A percentile compares a stretch with the other conserved stretches of the same genome.
These are phyloP conservation scores for Lactarius vividus DNA, from an alignment of 768 basidiomycete genomes.

Conservation along the genomic window DNA sequence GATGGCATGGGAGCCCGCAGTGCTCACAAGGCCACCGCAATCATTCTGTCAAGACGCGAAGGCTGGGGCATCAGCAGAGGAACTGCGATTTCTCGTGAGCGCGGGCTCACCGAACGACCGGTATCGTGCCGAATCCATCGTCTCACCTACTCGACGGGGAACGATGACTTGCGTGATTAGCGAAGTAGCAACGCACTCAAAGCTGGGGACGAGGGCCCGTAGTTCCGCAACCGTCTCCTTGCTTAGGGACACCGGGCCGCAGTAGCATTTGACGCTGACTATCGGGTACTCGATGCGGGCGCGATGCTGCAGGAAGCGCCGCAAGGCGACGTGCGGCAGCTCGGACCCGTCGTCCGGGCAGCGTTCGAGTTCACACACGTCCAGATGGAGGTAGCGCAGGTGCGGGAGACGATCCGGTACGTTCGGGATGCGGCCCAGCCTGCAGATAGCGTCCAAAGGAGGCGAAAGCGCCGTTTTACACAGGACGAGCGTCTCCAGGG, in stretches of 20 bases:
- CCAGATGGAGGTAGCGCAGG: constrained; percentile 3
- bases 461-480: neutral
- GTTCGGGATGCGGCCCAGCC: constrained; percentile 1
- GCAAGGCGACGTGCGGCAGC: neutral
- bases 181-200: constrained; percentile 4
- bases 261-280: constrained; percentile 7
- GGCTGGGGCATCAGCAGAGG: neutral
- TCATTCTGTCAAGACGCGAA: neutral
- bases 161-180: neutral
- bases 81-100: neutral
- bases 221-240: constrained; percentile 3
- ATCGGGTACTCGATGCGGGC: constrained; percentile 1
- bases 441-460: neutral
- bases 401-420: constrained; percentile 14
- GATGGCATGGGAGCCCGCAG: neutral
- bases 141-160: constrained; percentile 5
- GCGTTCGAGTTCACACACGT: constrained; percentile 1
- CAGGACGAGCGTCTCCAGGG: constrained; percentile 1
- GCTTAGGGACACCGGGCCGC: constrained; percentile 12
- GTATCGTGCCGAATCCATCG: constrained; percentile 4
- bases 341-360: constrained; percentile 3
- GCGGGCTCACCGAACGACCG: constrained; percentile 7
- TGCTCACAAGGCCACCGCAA: neutral
- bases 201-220: neutral
- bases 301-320: constrained; percentile 7